Conservation (phyloP, 257 asterid species). For the Solanum habrochaites region DNA sequence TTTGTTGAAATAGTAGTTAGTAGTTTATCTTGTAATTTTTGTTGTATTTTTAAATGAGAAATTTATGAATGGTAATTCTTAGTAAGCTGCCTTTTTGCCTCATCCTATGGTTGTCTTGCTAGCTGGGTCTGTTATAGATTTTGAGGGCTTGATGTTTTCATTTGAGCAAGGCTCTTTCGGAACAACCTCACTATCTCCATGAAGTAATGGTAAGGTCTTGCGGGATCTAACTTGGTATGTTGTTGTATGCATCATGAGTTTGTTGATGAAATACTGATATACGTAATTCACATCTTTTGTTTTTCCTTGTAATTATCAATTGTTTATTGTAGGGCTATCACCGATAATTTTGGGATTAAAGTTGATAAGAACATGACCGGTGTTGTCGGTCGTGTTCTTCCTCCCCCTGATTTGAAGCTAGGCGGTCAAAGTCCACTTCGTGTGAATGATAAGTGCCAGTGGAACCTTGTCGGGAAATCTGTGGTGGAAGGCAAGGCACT, state of each 20-base stretch:
- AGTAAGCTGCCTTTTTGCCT: background rate
- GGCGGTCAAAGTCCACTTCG: constrained; percentile 23
- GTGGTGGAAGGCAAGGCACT: constrained; percentile 28
- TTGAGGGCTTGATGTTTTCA: background rate
- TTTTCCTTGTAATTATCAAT: background rate
- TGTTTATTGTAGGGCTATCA: constrained; percentile 18
- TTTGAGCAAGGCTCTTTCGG: background rate
- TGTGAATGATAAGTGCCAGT: constrained; percentile 40
- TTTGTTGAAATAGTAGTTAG: no score
- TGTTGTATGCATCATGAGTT: background rate
- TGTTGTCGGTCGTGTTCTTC: constrained; percentile 50
- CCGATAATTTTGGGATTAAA: constrained; percentile 23
- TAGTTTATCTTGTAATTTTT: no score
- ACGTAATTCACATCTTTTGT: background rate
- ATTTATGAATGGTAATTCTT: background rate
- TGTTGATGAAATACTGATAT: background rate
- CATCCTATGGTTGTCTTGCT: background rate
- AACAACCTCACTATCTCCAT: no score
- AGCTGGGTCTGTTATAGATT: background rate
- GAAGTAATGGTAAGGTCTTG: background rate
- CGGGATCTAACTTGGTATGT: background rate
- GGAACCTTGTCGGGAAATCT: constrained; percentile 46
- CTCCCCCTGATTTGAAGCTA: constrained; percentile 44
- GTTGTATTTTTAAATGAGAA: no score
- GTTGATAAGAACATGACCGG: constrained; percentile 37